Evolutionary conservation across 169 alveolate species (phyloP).

Genomic region (Plasmodium gaboni): DNA sequence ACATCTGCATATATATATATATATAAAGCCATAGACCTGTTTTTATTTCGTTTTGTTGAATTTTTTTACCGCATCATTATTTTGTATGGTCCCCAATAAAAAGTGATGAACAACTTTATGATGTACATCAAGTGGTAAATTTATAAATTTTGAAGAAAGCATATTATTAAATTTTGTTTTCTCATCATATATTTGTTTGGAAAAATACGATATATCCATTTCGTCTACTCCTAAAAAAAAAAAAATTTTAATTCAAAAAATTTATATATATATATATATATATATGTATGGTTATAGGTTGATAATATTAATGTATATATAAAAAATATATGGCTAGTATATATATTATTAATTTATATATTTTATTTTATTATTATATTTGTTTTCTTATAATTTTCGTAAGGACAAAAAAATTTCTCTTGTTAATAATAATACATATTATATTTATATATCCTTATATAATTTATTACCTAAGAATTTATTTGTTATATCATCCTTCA

Average conservation of each 20-base stretch:
- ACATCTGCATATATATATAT: not conserved
- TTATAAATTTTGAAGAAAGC: slow-evolving; percentile 28
- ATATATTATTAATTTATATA: no score
- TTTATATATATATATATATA: slow-evolving; percentile 11
- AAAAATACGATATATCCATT: slow-evolving; percentile 22
- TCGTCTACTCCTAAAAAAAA: slow-evolving; percentile 33
- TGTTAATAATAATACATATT: not conserved
- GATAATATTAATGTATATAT: no score
- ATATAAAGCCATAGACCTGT: not conserved
- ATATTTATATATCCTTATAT: not conserved
- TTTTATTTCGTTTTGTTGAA: not conserved
- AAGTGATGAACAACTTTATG: slow-evolving; percentile 42
- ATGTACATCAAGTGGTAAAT: slow-evolving; percentile 34
- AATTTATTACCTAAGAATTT: slow-evolving; percentile 20
- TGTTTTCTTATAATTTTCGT: no score
- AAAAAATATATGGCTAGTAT: no score
- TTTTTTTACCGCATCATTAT: slow-evolving; percentile 17
- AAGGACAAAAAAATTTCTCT: no score
- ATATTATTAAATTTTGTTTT: slow-evolving; percentile 40
- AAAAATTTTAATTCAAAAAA: slow-evolving; percentile 2
- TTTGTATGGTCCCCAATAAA: slow-evolving; percentile 45
- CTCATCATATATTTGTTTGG: slow-evolving; percentile 53
- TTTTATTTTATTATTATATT: no score
- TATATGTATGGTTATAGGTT: not conserved
- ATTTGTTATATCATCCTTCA: slow-evolving; percentile 15